Base-by-base conservation (phyloP, 257 asterid species). In the Nicotiana undulata region DNA sequence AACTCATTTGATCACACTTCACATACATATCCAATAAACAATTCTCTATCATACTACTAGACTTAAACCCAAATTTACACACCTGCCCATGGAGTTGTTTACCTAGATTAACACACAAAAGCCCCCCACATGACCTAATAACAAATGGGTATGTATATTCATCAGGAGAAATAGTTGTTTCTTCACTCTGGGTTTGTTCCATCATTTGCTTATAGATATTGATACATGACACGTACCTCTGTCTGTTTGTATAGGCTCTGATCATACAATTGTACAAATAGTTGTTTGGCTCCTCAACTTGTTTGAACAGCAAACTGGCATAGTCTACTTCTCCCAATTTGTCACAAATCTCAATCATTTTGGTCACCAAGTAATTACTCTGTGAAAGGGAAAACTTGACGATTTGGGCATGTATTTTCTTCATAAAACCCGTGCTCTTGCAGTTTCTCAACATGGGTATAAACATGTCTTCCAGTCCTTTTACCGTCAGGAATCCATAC, bases 331-430 rank as follows among this genome's bases (percentile, higher is more conserved):
- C 91, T 26, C 92, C 93, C 40, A 16, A 83, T 85, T 81, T 87
- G 79, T 88, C 93, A 79, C 98, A 94, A 55, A 89, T 85, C 61
- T 94, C 92, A 83, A 94, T 59, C 97, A 92, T 91, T 86, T 84
- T 92, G 4, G 97, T 91, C n/a, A 89, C 92, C 87, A 94, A 85
- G 85, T 91, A 89, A 83, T 86, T 94, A 92, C 97, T 91, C 51
- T 88, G 93, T 8, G 88, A 40, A 37, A 91, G 37, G 16, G 94
- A 90, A 16, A 89, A 83, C 67, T 90, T 90, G 83, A 89, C 89
- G 83, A 91, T 88, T 55, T 88, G 97, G 86, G 92, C 90, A 58
- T 92, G 97, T n/a, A 88, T 84, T 84, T 81, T 89, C 89, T 85
- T 94, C 90, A 94, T 63, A 22, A 46, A 61, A 24, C 4, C 10